These are phyloP conservation scores for Arabidopsis lyrata DNA, from an alignment of 441 rosid species.

Conservation along the genomic window DNA sequence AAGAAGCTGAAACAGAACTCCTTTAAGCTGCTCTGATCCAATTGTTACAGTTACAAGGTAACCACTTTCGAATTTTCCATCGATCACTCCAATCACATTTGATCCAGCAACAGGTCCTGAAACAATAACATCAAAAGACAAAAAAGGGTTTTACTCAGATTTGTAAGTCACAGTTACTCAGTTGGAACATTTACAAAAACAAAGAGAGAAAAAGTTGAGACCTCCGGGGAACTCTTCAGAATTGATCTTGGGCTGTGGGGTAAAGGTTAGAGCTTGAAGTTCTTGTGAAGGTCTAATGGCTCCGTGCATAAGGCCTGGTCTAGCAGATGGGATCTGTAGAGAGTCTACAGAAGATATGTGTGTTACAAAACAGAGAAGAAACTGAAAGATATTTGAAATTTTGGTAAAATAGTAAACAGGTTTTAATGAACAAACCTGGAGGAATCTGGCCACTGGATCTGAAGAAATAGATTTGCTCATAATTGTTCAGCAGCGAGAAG, in stretches of 20 bases:
- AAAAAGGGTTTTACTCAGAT: background rate
- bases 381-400: background rate
- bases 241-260: conserved; percentile 54
- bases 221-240: conserved; percentile 60
- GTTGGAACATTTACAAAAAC: conserved; percentile 11
- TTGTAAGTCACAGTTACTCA: conserved; percentile 6
- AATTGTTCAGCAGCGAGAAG: conserved; percentile 74
- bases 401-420: background rate
- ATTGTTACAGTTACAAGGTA: conserved; percentile 85
- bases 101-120: conserved; percentile 52
- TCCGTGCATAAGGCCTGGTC: conserved; percentile 52
- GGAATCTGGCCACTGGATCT: conserved; percentile 61
- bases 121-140: conserved; percentile 42
- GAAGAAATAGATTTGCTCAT: conserved; percentile 81
- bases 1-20: conserved; percentile 77
- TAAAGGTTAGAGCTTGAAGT: conserved; percentile 50
- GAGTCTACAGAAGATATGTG: conserved; percentile 49
- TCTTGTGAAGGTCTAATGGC: conserved; percentile 56
- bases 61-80: conserved; percentile 91
- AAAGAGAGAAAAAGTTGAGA: conserved; percentile 41
- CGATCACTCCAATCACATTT: conserved; percentile 86
- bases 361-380: conserved; percentile 24
- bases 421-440: conserved; percentile 52
- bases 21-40: conserved; percentile 82
- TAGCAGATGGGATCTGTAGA: conserved; percentile 47